Percentiles rank a stretch among this genome's conserved stretches.
Evolutionary conservation across 768 basidiomycete genomes (phyloP).

Genomic region (Panellus pusillus): DNA sequence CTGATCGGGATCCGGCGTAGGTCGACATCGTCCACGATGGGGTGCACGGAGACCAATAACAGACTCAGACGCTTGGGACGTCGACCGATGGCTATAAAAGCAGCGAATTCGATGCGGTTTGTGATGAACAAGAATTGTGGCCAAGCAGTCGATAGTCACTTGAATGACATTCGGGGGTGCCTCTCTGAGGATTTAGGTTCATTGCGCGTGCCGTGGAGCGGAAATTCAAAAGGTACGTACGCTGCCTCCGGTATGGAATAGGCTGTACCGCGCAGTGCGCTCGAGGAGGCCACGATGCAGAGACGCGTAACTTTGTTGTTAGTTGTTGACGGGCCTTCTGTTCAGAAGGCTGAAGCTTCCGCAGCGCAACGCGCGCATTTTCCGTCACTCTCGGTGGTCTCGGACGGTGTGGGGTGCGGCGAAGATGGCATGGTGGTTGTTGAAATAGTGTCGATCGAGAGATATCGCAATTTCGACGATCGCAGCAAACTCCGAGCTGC

Average conservation of each 20-base stretch:
- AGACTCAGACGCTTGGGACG: background rate
- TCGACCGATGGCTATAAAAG: slow-evolving; percentile 6
- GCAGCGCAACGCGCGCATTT: no score
- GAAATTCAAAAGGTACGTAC: slow-evolving; percentile 4
- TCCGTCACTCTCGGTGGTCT: background rate
- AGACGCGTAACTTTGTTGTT: slow-evolving; percentile 20
- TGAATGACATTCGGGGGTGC: slow-evolving; percentile 18
- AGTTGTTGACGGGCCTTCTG: slow-evolving; percentile 11
- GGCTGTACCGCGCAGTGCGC: slow-evolving; percentile 10
- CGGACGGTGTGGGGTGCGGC: background rate
- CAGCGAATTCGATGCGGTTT: slow-evolving; percentile 16
- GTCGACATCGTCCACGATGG: slow-evolving; percentile 6
- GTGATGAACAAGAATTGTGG: slow-evolving; percentile 17
- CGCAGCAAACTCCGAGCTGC: slow-evolving; percentile 4
- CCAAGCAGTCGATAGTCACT: slow-evolving; percentile 14
- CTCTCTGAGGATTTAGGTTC: background rate
- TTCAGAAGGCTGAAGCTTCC: slow-evolving; percentile 6
- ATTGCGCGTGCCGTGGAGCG: slow-evolving; percentile 8
- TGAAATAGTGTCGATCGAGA: background rate
- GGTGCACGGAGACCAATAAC: slow-evolving; percentile 2
- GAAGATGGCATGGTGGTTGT: background rate
- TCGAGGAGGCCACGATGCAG: slow-evolving; percentile 19
- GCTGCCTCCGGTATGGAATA: background rate
- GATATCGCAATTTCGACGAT: background rate
- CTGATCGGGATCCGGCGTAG: slow-evolving; percentile 13